Evolutionary conservation across 305 asterid genomes (phyloP).

Genomic region (Coffea humblotiana): DNA sequence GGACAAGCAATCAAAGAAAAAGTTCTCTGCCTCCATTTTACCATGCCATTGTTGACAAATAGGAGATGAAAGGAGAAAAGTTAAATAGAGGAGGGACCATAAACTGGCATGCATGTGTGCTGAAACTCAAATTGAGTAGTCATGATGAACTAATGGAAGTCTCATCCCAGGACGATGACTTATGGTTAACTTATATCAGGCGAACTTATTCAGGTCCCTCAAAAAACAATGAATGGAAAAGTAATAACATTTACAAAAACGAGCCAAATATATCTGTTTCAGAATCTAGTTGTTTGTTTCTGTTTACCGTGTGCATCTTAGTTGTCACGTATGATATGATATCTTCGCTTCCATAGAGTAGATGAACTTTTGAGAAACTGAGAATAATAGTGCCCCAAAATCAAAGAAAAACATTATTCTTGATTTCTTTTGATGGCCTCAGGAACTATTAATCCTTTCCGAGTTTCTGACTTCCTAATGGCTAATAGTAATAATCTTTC

Average conservation of each 20-base stretch:
- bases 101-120: not conserved
- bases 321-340: not conserved
- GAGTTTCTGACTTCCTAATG: not conserved
- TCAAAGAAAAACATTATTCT: not conserved
- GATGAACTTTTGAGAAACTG: not conserved
- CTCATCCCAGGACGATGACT: not conserved
- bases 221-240: not conserved
- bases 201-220: not conserved
- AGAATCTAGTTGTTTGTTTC: not conserved
- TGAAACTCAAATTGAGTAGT: not conserved
- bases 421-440: not conserved
- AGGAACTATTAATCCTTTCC: not conserved
- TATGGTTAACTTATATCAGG: not conserved
- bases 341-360: too few species aligned
- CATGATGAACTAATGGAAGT: not conserved
- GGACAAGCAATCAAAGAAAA: too few species aligned
- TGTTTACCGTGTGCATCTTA: not conserved
- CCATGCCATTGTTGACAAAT: not conserved
- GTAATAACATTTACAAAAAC: not conserved
- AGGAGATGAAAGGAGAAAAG: not conserved
- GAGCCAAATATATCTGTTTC: not conserved
- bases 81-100: not conserved
- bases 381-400: not conserved
- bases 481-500: not conserved
- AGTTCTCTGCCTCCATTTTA: not conserved